Evolutionary conservation across 1,139 yeast genomes (phyloP), one percentile per base, ranked within the genome.

Genomic region (Kazachstania sp.): DNA sequence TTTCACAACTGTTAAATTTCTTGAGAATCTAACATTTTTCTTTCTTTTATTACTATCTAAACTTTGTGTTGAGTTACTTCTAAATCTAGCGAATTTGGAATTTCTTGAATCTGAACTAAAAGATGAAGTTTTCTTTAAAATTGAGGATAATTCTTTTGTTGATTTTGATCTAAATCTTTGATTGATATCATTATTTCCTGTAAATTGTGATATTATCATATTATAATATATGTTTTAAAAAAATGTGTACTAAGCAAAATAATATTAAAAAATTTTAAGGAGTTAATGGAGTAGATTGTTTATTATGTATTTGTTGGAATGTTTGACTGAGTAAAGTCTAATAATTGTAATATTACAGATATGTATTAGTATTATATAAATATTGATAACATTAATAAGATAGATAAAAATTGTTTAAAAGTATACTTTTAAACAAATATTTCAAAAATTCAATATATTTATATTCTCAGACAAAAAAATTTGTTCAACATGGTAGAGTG

Each of bases 1-100:
- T 45, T 60, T 62, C 23, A 62, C 57, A 2, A 58, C 56, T 3
- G 62, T 58, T 35, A 60, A 50, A 41, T 56, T 57, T 13, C 57
- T 53, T 20, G 63, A 62, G 47, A 62, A 62, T 30, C 65, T 51
- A 44, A 62, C 66, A 37, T 53, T 58, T 43, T 59, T 59, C 31
- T 29, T 28, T 9, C 9, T n/a, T 16, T 20, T n/a, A 23, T 32
- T 18, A 36, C n/a, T 20, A 26, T 35, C 35, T 8, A 37, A 34
- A 18, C 37, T 20, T 16, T 19, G 19, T 8, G 37, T 32, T 20
- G 26, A 16, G 23, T 31, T 20, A 40, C 37, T 31, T 23, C 37
- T 40, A 32, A 23, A 30, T 30, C 43, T 23, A 9, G 18, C 18
- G 11, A 4, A 13, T 23, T 19, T 28, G 3, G 12, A 13, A n/a